Percentiles rank a stretch among this genome's conserved stretches.
Conservation (phyloP, 352 stramenopile genomes). For the Phytophthora pini region DNA sequence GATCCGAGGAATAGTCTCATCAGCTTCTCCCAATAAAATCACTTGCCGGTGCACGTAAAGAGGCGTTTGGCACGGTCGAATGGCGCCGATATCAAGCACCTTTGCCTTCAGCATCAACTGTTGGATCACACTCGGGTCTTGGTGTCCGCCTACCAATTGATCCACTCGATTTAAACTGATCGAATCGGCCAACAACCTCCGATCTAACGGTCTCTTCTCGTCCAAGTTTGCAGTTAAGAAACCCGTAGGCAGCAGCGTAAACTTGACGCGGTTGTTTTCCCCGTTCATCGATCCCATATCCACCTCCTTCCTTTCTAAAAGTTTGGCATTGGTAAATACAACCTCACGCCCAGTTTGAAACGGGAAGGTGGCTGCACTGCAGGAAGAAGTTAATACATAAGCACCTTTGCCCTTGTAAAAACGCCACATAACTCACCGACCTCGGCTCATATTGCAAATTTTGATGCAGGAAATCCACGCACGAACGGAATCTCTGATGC, state of each 20-base stretch:
- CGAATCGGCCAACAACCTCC: slow-evolving; percentile 29
- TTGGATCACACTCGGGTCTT: slow-evolving; percentile 38
- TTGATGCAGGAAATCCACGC: slow-evolving; percentile 40
- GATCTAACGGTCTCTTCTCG: slow-evolving; percentile 28
- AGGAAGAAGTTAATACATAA: background rate
- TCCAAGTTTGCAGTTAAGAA: slow-evolving; percentile 47
- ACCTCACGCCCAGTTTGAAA: slow-evolving; percentile 47
- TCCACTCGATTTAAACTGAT: slow-evolving; percentile 35
- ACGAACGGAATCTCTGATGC: slow-evolving; percentile 66
- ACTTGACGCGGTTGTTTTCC: slow-evolving; percentile 12
- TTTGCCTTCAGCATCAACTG: slow-evolving; percentile 48
- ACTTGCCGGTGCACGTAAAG: slow-evolving; percentile 70
- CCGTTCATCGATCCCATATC: slow-evolving; percentile 1
- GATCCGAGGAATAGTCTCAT: background rate
- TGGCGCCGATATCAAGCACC: slow-evolving; percentile 73
- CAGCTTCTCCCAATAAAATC: slow-evolving; percentile 57
- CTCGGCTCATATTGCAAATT: slow-evolving; percentile 30
- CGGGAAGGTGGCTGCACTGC: slow-evolving; percentile 40
- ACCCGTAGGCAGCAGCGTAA: slow-evolving; percentile 48
- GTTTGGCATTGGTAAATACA: slow-evolving; percentile 65
- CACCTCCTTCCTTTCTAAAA: slow-evolving; percentile 57
- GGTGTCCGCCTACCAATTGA: slow-evolving; percentile 25
- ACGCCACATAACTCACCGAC: slow-evolving; percentile 9
- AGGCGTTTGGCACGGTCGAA: slow-evolving; percentile 63
- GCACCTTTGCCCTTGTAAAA: background rate